Percentiles rank a stretch among this genome's conserved stretches.
Evolutionary conservation across 345 rosid species (phyloP).

Genomic region (Carallia brachiata): DNA sequence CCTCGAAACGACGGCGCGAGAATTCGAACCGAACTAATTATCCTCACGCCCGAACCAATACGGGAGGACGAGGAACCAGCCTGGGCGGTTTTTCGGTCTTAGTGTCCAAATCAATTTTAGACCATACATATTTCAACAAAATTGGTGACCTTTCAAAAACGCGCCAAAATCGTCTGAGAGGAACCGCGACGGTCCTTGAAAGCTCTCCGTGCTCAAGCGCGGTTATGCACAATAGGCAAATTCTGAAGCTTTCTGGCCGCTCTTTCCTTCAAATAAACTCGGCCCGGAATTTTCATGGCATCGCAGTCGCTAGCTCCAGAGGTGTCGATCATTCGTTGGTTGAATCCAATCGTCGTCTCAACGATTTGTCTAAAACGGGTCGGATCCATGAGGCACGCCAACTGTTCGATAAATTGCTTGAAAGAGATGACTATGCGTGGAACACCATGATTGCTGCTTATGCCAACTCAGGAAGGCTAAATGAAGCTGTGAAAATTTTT

Average conservation of each 20-base stretch:
- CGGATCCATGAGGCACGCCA: constrained; percentile 61
- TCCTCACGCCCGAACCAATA: too few relatives aligned
- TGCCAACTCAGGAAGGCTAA: constrained; percentile 56
- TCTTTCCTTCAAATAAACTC: not conserved
- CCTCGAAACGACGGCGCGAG: too few relatives aligned
- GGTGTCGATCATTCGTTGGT: constrained; percentile 25
- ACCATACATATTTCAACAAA: too few relatives aligned
- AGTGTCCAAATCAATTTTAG: too few relatives aligned
- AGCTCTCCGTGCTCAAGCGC: too few relatives aligned
- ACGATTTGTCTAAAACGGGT: constrained; percentile 49
- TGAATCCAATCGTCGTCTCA: constrained; percentile 42
- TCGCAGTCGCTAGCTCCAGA: constrained; percentile 16
- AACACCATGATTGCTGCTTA: constrained; percentile 81
- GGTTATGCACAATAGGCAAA: constrained; percentile 26
- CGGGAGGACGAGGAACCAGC: too few relatives aligned
- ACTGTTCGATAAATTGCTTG: constrained; percentile 66
- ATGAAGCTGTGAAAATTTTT: constrained; percentile 56
- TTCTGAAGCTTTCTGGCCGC: not conserved
- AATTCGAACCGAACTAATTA: too few relatives aligned
- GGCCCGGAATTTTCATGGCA: constrained; percentile 8
- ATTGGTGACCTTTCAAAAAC: too few relatives aligned
- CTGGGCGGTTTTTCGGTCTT: too few relatives aligned
- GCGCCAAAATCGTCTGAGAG: too few relatives aligned
- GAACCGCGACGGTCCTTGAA: too few relatives aligned
- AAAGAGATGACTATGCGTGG: constrained; percentile 72